phyloP scores from a whole-genome alignment of 441 rosid genomes.

The Pelargonium myrrhifolium region DNA sequence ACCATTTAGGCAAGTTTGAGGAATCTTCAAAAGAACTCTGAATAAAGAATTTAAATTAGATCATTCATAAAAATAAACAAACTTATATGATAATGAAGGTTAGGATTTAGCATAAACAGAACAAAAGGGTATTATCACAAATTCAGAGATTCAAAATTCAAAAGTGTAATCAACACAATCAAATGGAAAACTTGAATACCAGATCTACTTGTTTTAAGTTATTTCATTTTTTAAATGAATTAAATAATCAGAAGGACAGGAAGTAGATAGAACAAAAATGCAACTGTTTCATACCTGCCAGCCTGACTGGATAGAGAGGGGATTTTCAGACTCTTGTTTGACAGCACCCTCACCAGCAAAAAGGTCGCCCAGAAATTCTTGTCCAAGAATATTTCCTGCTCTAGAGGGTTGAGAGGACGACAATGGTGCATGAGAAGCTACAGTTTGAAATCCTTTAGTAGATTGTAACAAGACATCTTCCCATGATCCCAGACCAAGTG shows the following conservation, averaged over 20 bases:
- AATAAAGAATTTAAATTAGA: constrained; percentile 25
- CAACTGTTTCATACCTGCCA: constrained; percentile 56
- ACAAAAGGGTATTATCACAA: neutral
- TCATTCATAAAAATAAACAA: constrained; percentile 10
- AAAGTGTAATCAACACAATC: neutral
- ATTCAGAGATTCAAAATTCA: neutral
- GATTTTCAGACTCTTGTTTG: constrained; percentile 34
- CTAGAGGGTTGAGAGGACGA: constrained; percentile 31
- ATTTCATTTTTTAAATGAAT: too few relatives aligned
- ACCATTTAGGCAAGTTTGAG: constrained; percentile 28
- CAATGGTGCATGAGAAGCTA: constrained; percentile 28
- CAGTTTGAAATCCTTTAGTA: constrained; percentile 29
- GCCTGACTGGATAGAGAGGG: constrained; percentile 40
- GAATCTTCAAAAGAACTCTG: constrained; percentile 40
- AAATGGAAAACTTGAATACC: neutral
- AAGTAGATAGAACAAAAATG: neutral
- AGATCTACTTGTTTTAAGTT: neutral
- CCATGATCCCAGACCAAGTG: constrained; percentile 52
- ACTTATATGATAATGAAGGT: neutral
- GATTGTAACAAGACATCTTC: constrained; percentile 51
- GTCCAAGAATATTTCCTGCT: constrained; percentile 26
- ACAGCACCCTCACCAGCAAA: constrained; percentile 26
- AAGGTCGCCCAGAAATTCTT: constrained; percentile 34
- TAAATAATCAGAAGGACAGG: too few relatives aligned
- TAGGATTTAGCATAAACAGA: neutral